Base-by-base conservation (phyloP, 352 stramenopile species). In the Phytopythium montanum region DNA sequence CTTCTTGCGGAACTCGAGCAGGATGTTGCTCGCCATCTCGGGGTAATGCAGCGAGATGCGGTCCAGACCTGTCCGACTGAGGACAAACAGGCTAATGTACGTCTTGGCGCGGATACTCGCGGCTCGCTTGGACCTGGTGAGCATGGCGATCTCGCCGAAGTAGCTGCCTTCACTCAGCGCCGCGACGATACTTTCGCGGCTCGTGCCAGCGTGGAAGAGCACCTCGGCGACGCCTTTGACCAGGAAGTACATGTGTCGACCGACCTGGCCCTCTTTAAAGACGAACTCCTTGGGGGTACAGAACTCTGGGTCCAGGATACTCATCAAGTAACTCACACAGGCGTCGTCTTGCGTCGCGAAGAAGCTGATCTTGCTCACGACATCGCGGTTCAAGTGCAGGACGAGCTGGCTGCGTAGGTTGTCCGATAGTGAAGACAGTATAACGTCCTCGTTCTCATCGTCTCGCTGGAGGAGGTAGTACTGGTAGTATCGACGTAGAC, bases 231-330 rank as follows among this genome's bases (percentile, higher is more conserved):
- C 65, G 12, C 84, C 84, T 51, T 90, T 90, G 49, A 92, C 78
- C 9, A 93, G 68, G 59, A 93, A 93, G 53, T 93, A 93, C 84
- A 93, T 93, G 69, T 93, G 81, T 2, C 84, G 73, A 13, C 84
- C 84, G 0, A 92, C 66, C 56, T 90, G 78, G 7, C 84, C 84
- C 75, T 93, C 81, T 51, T 93, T 90, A 68, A 93, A 93, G 3
- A 93, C 80, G 52, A 85, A 93, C 56, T 93, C 81, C 1, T 79
- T 76, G 2, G 84, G 81, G 0, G 84, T 91, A 45, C 81, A 93
- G 58, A 88, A 93, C 58, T 93, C 84, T 0, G 80, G 79, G 39
- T 88, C 79, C 16, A 93, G 61, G 38, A 93, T 88, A n/a, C 75
- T 56, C 81, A 93, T 93, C 18, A 93, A 65, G 49, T 93, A 93